A percentile compares a stretch with the other conserved stretches of the same genome.
Conservation (phyloP, 768 basidiomycete species). For the Mycena kentingensis region DNA sequence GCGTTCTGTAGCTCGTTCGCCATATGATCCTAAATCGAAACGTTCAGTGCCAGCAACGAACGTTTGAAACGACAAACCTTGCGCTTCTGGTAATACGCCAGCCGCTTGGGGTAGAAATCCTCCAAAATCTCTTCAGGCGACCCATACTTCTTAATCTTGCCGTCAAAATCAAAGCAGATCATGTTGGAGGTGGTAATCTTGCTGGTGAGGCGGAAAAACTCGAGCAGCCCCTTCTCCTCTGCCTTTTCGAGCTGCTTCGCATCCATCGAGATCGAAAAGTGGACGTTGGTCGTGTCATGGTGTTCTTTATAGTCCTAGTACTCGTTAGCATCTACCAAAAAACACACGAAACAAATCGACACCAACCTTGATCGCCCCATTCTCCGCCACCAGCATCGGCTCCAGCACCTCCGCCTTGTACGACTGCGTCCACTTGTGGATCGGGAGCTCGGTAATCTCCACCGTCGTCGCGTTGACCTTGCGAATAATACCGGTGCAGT, state of each 20-base stretch:
- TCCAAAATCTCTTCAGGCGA: slow-evolving; percentile 89
- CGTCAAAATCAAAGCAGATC: slow-evolving; percentile 97
- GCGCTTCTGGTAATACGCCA: slow-evolving; percentile 93
- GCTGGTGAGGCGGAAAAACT: slow-evolving; percentile 86
- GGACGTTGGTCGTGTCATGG: slow-evolving; percentile 89
- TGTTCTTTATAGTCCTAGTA: slow-evolving; percentile 94
- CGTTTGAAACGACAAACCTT: slow-evolving; percentile 60
- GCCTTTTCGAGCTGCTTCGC: slow-evolving; percentile 84
- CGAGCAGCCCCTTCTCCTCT: slow-evolving; percentile 83
- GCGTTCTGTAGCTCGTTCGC: slow-evolving; percentile 79
- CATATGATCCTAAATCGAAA: slow-evolving; percentile 66
- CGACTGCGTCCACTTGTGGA: slow-evolving; percentile 90
- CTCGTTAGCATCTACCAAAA: not conserved
- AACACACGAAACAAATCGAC: not conserved
- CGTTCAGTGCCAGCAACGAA: slow-evolving; percentile 7
- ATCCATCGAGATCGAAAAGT: slow-evolving; percentile 82
- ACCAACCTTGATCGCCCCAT: slow-evolving; percentile 73
- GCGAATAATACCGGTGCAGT: slow-evolving; percentile 68
- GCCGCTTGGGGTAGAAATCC: slow-evolving; percentile 87
- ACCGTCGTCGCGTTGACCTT: slow-evolving; percentile 88
- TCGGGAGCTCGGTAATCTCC: slow-evolving; percentile 93
- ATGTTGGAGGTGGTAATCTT: slow-evolving; percentile 93
- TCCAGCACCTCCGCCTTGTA: slow-evolving; percentile 90
- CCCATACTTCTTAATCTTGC: slow-evolving; percentile 93
- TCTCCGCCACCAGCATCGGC: slow-evolving; percentile 70